A percentile compares a stretch with the other conserved stretches of the same genome.
phyloP scores from a whole-genome alignment of 805 yeast species.

The Wickerhamiella parazyma region DNA sequence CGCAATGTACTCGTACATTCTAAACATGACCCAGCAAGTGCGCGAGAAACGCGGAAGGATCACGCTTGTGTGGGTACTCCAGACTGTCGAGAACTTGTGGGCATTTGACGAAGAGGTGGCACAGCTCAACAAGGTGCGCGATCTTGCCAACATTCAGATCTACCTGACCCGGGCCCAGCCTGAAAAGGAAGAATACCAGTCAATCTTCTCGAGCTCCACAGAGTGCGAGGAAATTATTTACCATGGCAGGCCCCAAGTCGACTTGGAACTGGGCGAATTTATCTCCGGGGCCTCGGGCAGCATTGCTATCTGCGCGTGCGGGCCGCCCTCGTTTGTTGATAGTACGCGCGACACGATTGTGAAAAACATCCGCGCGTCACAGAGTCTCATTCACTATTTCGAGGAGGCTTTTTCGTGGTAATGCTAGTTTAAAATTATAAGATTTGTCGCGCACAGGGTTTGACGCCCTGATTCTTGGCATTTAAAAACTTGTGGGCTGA shows the following conservation, averaged over 20 bases:
- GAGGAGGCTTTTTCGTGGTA: slow-evolving; percentile 29
- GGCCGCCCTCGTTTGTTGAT: slow-evolving; percentile 47
- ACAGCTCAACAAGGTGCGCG: slow-evolving; percentile 27
- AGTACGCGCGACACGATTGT: slow-evolving; percentile 33
- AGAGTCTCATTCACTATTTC: slow-evolving; percentile 24
- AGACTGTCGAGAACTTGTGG: slow-evolving; percentile 30
- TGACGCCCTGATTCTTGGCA: no score
- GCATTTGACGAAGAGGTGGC: slow-evolving; percentile 37
- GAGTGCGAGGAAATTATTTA: not conserved
- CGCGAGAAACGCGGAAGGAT: slow-evolving; percentile 13
- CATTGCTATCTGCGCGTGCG: slow-evolving; percentile 43
- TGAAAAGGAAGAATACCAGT: not conserved
- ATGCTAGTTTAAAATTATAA: no score
- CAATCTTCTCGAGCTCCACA: not conserved
- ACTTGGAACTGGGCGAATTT: slow-evolving; percentile 13
- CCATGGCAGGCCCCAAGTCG: slow-evolving; percentile 18
- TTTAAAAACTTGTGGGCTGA: not conserved
- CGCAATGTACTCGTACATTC: slow-evolving; percentile 38
- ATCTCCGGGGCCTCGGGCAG: slow-evolving; percentile 25
- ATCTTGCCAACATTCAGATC: slow-evolving; percentile 15
- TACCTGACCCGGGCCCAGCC: slow-evolving; percentile 2
- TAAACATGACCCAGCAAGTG: slow-evolving; percentile 18
- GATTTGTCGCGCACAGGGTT: no score
- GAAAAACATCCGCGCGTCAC: slow-evolving; percentile 16
- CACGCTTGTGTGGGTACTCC: slow-evolving; percentile 22